Evolutionary conservation across 2,329 filamentous ascomycete genomes (phyloP).

Genomic region (Penicillium brasilianum): DNA sequence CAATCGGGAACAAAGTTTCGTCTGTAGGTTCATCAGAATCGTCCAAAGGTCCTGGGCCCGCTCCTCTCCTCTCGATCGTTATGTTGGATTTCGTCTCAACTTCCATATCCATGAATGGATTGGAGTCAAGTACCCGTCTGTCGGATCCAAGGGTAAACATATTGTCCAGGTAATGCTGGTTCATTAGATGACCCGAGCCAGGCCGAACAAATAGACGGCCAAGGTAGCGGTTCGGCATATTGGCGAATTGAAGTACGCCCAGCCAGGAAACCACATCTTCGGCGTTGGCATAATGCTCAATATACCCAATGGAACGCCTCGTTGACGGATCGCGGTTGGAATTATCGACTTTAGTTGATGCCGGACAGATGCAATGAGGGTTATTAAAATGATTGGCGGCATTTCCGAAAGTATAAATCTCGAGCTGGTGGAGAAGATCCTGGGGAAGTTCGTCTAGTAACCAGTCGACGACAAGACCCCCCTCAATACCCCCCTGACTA

Average conservation of each 20-base stretch:
- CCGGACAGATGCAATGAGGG: slow-evolving; percentile 56
- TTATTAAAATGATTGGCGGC: slow-evolving; percentile 85
- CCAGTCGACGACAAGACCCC: slow-evolving; percentile 75
- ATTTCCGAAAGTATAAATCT: slow-evolving; percentile 77
- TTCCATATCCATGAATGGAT: slow-evolving; percentile 44
- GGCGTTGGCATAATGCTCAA: slow-evolving; percentile 80
- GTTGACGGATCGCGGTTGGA: not conserved
- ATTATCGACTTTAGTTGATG: not conserved
- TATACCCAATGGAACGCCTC: slow-evolving; percentile 61
- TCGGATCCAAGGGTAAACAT: slow-evolving; percentile 48
- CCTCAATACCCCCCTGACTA: slow-evolving; percentile 78
- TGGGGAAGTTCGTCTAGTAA: slow-evolving; percentile 73
- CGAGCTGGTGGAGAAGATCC: slow-evolving; percentile 68
- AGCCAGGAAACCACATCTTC: slow-evolving; percentile 75
- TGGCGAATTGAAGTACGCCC: slow-evolving; percentile 72
- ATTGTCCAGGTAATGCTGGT: slow-evolving; percentile 51
- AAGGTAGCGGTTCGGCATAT: slow-evolving; percentile 54
- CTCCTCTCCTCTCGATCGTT: not conserved
- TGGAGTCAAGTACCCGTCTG: slow-evolving; percentile 34
- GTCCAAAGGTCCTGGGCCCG: not conserved
- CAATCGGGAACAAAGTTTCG: slow-evolving; percentile 21
- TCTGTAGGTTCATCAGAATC: slow-evolving; percentile 14
- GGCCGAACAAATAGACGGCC: slow-evolving; percentile 55
- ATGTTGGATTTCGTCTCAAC: slow-evolving; percentile 25
- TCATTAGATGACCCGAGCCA: slow-evolving; percentile 49